Percentiles rank a stretch among this genome's conserved stretches.
phyloP scores from a whole-genome alignment of 306 rosid species.

The Quercus ilex region DNA sequence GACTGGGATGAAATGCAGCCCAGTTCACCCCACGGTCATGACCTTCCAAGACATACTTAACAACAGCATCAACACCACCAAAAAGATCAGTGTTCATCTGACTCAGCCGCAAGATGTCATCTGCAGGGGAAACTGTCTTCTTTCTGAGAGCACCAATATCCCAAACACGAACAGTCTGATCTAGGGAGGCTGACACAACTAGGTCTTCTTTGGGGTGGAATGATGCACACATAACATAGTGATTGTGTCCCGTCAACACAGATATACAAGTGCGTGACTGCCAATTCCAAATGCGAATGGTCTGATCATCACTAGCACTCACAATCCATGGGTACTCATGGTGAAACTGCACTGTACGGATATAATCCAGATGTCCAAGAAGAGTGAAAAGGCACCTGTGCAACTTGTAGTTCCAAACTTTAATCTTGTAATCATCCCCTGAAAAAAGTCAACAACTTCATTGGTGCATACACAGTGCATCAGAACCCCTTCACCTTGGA shows the following conservation, averaged over 20 bases:
- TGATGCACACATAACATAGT: constrained; percentile 95
- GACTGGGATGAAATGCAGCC: constrained; percentile 94
- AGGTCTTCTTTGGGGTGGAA: constrained; percentile 96
- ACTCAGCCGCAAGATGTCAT: constrained; percentile 81
- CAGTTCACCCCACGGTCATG: constrained; percentile 98
- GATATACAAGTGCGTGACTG: constrained; percentile 96
- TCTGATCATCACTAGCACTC: constrained; percentile 98
- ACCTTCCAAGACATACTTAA: constrained; percentile 94
- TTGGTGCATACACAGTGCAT: neutral
- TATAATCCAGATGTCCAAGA: constrained; percentile 95
- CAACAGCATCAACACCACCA: constrained; percentile 92
- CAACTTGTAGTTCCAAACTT: constrained; percentile 98
- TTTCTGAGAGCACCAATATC: constrained; percentile 87
- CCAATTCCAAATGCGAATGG: constrained; percentile 99
- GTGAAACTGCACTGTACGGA: constrained; percentile 96
- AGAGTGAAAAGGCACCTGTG: constrained; percentile 94
- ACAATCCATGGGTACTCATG: constrained; percentile 96
- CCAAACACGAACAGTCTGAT: constrained; percentile 99
- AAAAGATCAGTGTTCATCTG: constrained; percentile 97
- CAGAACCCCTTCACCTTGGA: neutral
- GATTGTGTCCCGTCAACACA: constrained; percentile 96
- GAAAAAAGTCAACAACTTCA: constrained; percentile 15
- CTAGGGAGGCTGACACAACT: constrained; percentile 91
- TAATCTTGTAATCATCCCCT: constrained; percentile 99
- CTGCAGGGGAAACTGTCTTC: constrained; percentile 90